Percentiles rank a stretch among this genome's conserved stretches.
These are phyloP conservation scores for Phylloporus rhodoxanthus DNA, from an alignment of 768 basidiomycete genomes.

Conservation along the genomic window DNA sequence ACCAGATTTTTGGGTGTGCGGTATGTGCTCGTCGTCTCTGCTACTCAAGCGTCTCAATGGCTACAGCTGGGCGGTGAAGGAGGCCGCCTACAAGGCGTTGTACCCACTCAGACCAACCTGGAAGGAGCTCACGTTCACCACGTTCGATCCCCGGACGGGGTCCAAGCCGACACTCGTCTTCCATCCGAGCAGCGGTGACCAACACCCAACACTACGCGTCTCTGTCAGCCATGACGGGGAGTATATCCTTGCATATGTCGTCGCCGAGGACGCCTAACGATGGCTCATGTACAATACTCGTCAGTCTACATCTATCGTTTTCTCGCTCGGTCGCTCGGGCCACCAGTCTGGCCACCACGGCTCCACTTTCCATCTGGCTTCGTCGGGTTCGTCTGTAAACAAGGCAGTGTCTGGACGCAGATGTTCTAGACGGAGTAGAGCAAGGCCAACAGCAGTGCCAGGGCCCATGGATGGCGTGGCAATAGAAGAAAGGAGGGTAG, in stretches of 20 bases:
- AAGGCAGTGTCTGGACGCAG: slow-evolving; percentile 24
- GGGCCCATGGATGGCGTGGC: slow-evolving; percentile 23
- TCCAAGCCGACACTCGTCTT: slow-evolving; percentile 41
- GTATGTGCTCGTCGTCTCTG: slow-evolving; percentile 31
- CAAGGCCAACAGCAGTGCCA: slow-evolving; percentile 57
- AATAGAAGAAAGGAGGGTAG: slow-evolving; percentile 62
- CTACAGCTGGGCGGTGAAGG: slow-evolving; percentile 75
- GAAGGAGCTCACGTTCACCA: slow-evolving; percentile 62
- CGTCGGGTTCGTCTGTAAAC: slow-evolving; percentile 9
- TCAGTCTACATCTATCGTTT: slow-evolving; percentile 18
- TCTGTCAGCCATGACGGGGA: slow-evolving; percentile 83
- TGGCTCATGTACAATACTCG: slow-evolving; percentile 2
- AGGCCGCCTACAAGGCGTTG: slow-evolving; percentile 82
- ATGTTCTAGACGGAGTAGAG: slow-evolving; percentile 76
- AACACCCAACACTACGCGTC: slow-evolving; percentile 42
- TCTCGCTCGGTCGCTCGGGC: slow-evolving; percentile 33
- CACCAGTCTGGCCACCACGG: slow-evolving; percentile 71
- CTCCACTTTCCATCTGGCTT: slow-evolving; percentile 37
- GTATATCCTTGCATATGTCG: slow-evolving; percentile 63
- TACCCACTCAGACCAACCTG: slow-evolving; percentile 65
- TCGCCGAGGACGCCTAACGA: slow-evolving; percentile 41
- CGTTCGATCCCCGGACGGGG: slow-evolving; percentile 27
- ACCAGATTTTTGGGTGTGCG: slow-evolving; percentile 65
- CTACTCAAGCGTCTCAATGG: neutral
- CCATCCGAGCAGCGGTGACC: slow-evolving; percentile 4